Conservation (phyloP, 2,329 filamentous ascomycete species). For the Trichoderma cornu-damae region DNA sequence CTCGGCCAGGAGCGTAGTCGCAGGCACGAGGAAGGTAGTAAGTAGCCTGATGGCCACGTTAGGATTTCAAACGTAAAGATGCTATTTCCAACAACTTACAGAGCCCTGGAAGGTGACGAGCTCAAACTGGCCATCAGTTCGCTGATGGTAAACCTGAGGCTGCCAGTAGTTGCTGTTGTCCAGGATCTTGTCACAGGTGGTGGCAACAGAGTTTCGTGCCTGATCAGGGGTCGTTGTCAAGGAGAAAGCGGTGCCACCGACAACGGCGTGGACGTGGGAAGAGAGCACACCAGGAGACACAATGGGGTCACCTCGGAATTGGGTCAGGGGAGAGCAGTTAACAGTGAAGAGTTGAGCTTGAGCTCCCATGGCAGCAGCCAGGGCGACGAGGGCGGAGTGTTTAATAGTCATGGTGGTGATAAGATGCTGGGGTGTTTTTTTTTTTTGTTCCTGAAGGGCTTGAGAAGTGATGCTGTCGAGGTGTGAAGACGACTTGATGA, state of each 20-base stretch:
- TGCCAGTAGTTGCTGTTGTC: constrained; percentile 67
- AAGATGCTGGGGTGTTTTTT: no score
- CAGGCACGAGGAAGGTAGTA: constrained; percentile 29
- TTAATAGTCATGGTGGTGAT: constrained; percentile 9
- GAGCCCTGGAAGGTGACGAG: constrained; percentile 31
- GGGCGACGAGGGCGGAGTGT: constrained; percentile 1
- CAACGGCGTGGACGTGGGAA: constrained; percentile 55
- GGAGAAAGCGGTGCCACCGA: constrained; percentile 58
- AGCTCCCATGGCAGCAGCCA: constrained; percentile 3
- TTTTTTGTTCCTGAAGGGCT: neutral
- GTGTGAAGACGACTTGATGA: constrained; percentile 1
- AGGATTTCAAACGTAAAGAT: neutral
- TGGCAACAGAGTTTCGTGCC: constrained; percentile 53
- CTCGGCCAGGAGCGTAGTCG: constrained; percentile 26
- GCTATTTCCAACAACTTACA: constrained; percentile 20
- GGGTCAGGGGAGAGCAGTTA: constrained; percentile 26
- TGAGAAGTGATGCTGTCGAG: neutral
- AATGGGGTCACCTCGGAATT: constrained; percentile 55
- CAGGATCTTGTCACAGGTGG: constrained; percentile 57
- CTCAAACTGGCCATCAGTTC: constrained; percentile 52
- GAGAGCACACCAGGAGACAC: constrained; percentile 49
- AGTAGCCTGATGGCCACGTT: constrained; percentile 21
- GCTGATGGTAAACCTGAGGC: constrained; percentile 49
- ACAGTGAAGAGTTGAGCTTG: constrained; percentile 27
- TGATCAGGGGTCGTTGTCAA: constrained; percentile 49